A percentile compares a stretch with the other conserved stretches of the same genome.
These are phyloP conservation scores for Biscutella laevigata DNA, from an alignment of 441 rosid genomes.

Conservation along the genomic window DNA sequence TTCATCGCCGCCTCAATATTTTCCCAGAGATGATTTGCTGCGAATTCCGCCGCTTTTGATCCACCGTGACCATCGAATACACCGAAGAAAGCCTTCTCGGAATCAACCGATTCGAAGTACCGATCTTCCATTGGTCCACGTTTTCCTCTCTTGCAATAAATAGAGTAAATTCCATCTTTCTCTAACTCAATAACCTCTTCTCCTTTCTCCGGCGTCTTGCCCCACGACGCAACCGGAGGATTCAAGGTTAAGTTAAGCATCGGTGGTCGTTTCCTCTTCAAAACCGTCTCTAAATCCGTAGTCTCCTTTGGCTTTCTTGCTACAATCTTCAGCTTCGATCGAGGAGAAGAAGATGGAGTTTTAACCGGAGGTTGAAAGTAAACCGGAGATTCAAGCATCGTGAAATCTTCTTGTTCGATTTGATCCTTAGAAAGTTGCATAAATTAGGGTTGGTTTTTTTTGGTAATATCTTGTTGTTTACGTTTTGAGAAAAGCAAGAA, in stretches of 20 bases:
- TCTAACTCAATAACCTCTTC: constrained; percentile 33
- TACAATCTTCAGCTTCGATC: constrained; percentile 26
- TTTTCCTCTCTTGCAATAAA: constrained; percentile 74
- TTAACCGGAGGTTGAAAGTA: no score
- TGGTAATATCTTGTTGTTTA: constrained; percentile 22
- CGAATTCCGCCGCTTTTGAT: constrained; percentile 66
- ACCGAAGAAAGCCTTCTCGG: constrained; percentile 53
- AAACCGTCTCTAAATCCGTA: constrained; percentile 15
- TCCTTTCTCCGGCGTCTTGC: constrained; percentile 20
- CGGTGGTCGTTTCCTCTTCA: constrained; percentile 71
- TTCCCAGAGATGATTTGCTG: constrained; percentile 47
- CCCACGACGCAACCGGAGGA: constrained; percentile 26
- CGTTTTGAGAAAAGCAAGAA: constrained; percentile 23
- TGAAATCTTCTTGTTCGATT: constrained; percentile 2
- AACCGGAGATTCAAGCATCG: no score
- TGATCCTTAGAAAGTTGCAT: constrained; percentile 22
- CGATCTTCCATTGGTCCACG: constrained; percentile 86
- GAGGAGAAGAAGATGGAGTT: constrained; percentile 42
- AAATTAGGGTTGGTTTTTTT: background rate
- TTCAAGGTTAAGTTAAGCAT: constrained; percentile 48
- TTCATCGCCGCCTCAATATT: constrained; percentile 29
- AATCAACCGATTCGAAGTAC: constrained; percentile 35
- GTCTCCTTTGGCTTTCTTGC: constrained; percentile 16
- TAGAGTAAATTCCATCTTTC: constrained; percentile 47
- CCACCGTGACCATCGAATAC: constrained; percentile 92